Evolutionary conservation across 164 flowering plant genomes (phyloP).

Genomic region (Chloranthus sessilifolius): DNA sequence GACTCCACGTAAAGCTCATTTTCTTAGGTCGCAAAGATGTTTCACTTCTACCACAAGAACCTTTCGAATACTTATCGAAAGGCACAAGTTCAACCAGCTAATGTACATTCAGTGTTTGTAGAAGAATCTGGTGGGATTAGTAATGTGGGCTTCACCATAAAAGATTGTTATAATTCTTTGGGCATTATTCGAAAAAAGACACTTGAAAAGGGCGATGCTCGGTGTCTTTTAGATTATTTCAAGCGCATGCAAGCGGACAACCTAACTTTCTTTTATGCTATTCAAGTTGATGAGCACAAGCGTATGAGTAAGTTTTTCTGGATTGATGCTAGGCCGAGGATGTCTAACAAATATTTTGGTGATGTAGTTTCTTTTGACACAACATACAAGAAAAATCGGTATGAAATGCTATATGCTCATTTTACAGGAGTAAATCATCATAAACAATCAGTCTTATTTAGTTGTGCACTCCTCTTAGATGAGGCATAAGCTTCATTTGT

Average conservation of each 20-base stretch:
- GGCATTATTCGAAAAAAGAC: background rate
- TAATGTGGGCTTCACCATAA: background rate
- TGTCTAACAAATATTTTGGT: background rate
- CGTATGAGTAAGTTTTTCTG: background rate
- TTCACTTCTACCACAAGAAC: background rate
- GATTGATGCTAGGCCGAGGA: background rate
- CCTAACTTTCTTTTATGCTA: background rate
- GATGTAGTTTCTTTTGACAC: background rate
- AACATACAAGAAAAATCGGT: background rate
- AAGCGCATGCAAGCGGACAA: background rate
- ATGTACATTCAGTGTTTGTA: background rate
- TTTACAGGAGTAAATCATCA: background rate
- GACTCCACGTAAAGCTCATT: slow-evolving; percentile 3
- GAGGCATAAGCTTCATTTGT: background rate
- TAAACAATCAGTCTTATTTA: background rate
- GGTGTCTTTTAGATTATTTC: background rate
- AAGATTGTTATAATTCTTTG: background rate
- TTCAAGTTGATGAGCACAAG: background rate
- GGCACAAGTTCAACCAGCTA: background rate
- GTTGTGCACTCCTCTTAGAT: background rate
- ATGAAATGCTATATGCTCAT: background rate
- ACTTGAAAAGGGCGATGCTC: background rate
- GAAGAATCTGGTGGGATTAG: background rate
- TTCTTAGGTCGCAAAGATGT: slow-evolving; percentile 7
- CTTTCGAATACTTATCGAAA: background rate